Evolutionary conservation across 202 grass and related monocot species (phyloP).

Genomic region (Setaria viridis): DNA sequence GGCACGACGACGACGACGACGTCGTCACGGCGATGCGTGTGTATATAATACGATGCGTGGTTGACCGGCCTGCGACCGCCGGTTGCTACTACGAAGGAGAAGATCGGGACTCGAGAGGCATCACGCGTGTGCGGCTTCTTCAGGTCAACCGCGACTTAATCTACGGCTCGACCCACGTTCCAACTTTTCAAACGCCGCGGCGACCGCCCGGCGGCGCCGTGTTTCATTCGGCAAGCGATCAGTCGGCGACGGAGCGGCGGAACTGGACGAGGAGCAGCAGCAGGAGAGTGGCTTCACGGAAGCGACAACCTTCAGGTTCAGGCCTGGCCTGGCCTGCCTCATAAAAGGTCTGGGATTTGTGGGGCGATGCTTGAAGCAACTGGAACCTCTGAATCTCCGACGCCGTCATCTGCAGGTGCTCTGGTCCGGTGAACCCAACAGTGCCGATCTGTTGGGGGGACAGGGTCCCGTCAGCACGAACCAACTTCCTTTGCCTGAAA

Average conservation of each 20-base stretch:
- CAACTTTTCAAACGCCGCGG: too few relatives aligned
- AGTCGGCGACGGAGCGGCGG: too few relatives aligned
- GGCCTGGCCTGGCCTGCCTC: not conserved
- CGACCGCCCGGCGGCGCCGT: not conserved
- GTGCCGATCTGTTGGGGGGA: not conserved
- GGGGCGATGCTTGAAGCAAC: not conserved
- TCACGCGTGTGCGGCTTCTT: not conserved
- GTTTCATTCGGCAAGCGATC: not conserved
- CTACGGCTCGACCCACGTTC: too few relatives aligned
- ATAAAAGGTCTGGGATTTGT: not conserved
- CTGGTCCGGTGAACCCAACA: too few relatives aligned
- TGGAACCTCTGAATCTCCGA: not conserved
- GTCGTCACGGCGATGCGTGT: too few relatives aligned
- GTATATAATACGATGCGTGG: not conserved
- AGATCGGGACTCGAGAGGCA: not conserved
- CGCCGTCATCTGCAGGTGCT: not conserved
- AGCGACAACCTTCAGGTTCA: not conserved
- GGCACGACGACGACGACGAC: not conserved
- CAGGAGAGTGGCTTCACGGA: not conserved
- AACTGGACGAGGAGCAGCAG: too few relatives aligned
- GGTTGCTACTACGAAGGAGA: not conserved
- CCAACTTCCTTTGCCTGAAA: constrained; percentile 26
- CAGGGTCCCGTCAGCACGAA: constrained; percentile 20
- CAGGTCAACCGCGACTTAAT: not conserved
- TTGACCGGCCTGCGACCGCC: constrained; percentile 2